Evolutionary conservation across 2,329 filamentous ascomycete species (phyloP).

Genomic region (Corniculantispora saksenae): DNA sequence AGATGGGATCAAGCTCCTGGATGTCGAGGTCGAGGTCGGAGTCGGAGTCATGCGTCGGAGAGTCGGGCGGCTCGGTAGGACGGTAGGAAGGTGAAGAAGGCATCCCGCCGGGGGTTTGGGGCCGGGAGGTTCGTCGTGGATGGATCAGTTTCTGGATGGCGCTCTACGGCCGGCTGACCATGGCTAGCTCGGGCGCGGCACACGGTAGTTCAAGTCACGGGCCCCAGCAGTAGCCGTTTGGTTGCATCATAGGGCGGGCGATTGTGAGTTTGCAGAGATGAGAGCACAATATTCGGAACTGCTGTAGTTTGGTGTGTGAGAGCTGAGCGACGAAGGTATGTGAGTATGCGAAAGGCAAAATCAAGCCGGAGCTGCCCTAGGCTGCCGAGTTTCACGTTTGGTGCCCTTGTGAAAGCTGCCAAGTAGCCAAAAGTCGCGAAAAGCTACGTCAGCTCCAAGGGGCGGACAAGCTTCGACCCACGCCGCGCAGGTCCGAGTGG

Average conservation of each 20-base stretch:
- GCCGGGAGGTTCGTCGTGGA: conserved; percentile 14
- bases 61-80: conserved; percentile 64
- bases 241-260: conserved; percentile 10
- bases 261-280: neutral
- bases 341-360: neutral
- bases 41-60: conserved; percentile 68
- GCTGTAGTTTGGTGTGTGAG: too few species aligned
- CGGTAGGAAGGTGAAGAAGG: conserved; percentile 55
- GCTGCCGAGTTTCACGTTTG: conserved; percentile 6
- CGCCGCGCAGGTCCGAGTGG: neutral
- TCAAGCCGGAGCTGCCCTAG: neutral
- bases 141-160: conserved; percentile 22
- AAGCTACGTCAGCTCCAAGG: conserved; percentile 16
- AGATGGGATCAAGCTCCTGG: conserved; percentile 73
- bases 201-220: conserved; percentile 18
- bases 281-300: neutral
- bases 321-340: neutral
- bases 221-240: conserved; percentile 6
- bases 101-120: conserved; percentile 47
- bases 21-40: conserved; percentile 73
- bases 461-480: neutral
- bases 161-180: conserved; percentile 26
- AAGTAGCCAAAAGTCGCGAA: conserved; percentile 5
- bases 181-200: conserved; percentile 16
- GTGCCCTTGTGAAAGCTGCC: conserved; percentile 3